Conservation (phyloP, 345 rosid genomes). For the Linum lewisii region DNA sequence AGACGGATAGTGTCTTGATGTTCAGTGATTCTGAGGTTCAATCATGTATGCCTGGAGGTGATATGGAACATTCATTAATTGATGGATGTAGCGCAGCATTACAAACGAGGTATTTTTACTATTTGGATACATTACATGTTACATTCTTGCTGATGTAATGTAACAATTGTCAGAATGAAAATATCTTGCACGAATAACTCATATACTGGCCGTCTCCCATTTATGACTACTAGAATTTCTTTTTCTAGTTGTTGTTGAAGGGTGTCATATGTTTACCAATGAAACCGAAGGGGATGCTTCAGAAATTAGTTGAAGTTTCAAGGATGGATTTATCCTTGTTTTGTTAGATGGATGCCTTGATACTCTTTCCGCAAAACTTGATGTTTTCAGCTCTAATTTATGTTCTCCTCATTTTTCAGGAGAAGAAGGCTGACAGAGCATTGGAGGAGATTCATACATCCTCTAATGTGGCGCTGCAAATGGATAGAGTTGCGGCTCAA, state of each 20-base stretch:
- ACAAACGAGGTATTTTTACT: constrained; percentile 36
- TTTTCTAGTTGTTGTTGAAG: no score
- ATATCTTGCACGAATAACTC: not conserved
- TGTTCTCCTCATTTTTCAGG: constrained; percentile 9
- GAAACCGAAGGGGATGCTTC: not conserved
- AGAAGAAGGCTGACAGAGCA: constrained; percentile 26
- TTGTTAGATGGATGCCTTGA: not conserved
- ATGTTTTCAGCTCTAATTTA: not conserved
- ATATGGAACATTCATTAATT: constrained; percentile 16
- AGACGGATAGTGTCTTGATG: constrained; percentile 24
- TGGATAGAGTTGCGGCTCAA: constrained; percentile 25
- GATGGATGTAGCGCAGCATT: constrained; percentile 22
- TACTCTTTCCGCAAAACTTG: not conserved
- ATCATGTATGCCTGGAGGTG: constrained; percentile 27
- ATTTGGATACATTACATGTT: not conserved
- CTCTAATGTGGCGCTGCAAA: constrained; percentile 30
- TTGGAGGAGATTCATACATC: constrained; percentile 27
- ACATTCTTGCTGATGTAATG: not conserved
- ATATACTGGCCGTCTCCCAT: not conserved
- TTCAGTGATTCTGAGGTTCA: constrained; percentile 65
- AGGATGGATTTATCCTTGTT: not conserved
- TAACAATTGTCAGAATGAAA: not conserved
- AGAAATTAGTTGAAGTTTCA: not conserved
- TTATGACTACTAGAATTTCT: not conserved
- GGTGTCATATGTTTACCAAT: not conserved